These are phyloP conservation scores for Dittrichia graveolens DNA, from an alignment of 129 eudicot genomes.

Conservation along the genomic window DNA sequence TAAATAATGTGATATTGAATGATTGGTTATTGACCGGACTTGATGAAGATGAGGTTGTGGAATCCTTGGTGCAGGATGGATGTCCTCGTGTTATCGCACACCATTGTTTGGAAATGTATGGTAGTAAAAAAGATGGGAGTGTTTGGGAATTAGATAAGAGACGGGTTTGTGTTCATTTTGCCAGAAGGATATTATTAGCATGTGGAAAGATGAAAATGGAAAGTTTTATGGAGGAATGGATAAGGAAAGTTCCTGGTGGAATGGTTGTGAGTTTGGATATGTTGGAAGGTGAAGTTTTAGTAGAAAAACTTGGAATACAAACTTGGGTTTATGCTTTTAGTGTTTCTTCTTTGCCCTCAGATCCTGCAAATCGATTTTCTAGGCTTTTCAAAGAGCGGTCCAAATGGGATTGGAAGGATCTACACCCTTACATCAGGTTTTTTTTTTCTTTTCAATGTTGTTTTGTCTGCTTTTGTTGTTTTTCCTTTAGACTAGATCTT, in stretches of 20 bases:
- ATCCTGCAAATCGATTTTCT: conserved; percentile 75
- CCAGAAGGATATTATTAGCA: conserved; percentile 53
- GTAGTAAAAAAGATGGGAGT: conserved; percentile 44
- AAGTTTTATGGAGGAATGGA: conserved; percentile 77
- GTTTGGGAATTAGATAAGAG: conserved; percentile 68
- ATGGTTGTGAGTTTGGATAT: conserved; percentile 69
- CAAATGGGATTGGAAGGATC: conserved; percentile 97
- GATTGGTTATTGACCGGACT: conserved; percentile 74
- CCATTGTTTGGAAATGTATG: conserved; percentile 75
- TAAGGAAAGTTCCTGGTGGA: conserved; percentile 56
- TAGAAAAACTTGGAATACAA: conserved; percentile 73
- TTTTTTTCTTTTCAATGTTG: conserved; percentile 21
- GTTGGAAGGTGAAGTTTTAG: conserved; percentile 87
- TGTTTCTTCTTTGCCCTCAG: conserved; percentile 75
- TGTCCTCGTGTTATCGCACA: conserved; percentile 49
- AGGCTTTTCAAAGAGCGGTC: conserved; percentile 67
- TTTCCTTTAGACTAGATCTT: background rate
- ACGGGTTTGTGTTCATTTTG: conserved; percentile 76
- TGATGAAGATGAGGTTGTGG: conserved; percentile 59
- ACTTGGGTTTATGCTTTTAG: conserved; percentile 75
- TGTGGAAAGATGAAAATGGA: conserved; percentile 70
- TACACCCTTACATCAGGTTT: conserved; percentile 85
- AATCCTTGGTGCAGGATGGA: conserved; percentile 62
- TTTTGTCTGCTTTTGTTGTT: conserved; percentile 8
- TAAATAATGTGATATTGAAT: conserved; percentile 58